Percentiles rank a stretch among this genome's conserved stretches.
These are phyloP conservation scores for Kodamaea sp. DNA, from an alignment of 1,139 yeast genomes.

Conservation along the genomic window DNA sequence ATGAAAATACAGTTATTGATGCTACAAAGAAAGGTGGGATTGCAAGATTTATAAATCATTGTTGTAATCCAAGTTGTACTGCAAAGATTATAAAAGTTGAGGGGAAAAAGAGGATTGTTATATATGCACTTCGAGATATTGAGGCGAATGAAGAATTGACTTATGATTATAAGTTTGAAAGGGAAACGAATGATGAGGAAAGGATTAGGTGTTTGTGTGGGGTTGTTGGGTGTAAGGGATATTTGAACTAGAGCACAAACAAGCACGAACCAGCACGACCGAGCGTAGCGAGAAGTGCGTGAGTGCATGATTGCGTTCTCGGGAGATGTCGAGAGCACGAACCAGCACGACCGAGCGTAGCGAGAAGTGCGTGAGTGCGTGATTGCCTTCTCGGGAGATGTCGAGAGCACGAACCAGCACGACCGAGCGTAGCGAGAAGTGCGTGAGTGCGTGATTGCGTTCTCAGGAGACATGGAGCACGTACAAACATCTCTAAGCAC, in stretches of 20 bases:
- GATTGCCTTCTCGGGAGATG: too few relatives aligned
- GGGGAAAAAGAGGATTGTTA: slow-evolving; percentile 90
- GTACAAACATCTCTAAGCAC: too few relatives aligned
- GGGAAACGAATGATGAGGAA: slow-evolving; percentile 87
- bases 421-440: too few relatives aligned
- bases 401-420: too few relatives aligned
- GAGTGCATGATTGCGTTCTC: too few relatives aligned
- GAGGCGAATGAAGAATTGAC: slow-evolving; percentile 90
- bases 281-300: too few relatives aligned
- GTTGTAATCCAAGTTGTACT: slow-evolving; percentile 96
- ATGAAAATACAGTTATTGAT: slow-evolving; percentile 91
- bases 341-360: too few relatives aligned
- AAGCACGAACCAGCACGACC: too few relatives aligned
- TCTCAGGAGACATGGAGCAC: too few relatives aligned
- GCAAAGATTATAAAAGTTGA: slow-evolving; percentile 95
- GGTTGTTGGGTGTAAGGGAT: slow-evolving; percentile 91
- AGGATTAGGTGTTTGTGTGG: slow-evolving; percentile 93
- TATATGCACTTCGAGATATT: slow-evolving; percentile 86
- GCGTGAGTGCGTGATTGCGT: too few relatives aligned
- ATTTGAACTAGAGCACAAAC: slow-evolving; percentile 54
- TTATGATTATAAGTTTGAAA: slow-evolving; percentile 90
- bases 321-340: too few relatives aligned
- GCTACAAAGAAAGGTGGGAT: slow-evolving; percentile 97
- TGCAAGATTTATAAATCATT: slow-evolving; percentile 93
- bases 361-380: too few relatives aligned